Evolutionary conservation across 129 eudicot species (phyloP).

Genomic region (Arctium lappa): DNA sequence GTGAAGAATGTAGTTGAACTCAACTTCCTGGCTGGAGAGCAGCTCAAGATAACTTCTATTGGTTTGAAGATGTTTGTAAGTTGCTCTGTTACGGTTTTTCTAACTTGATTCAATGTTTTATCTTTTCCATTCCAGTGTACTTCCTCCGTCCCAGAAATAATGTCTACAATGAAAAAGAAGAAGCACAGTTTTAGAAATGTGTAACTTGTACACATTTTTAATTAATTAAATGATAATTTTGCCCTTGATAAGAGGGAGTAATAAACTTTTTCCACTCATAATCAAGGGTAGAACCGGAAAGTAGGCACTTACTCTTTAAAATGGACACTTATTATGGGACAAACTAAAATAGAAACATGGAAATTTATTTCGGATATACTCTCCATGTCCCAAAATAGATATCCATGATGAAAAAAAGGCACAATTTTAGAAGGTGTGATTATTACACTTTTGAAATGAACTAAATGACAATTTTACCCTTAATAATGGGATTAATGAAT

Average conservation of each 20-base stretch:
- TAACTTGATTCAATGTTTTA: background rate
- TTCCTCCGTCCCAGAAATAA: background rate
- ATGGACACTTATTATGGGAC: background rate
- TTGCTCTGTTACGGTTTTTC: conserved; percentile 5
- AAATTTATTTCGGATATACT: background rate
- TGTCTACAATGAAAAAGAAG: background rate
- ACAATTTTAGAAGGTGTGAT: background rate
- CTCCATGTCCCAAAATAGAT: background rate
- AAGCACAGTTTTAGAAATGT: background rate
- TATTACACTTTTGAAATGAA: background rate
- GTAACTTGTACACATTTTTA: background rate
- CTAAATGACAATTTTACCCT: background rate
- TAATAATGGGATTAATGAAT: background rate
- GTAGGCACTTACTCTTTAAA: too few relatives aligned
- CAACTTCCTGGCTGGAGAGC: conserved; percentile 81
- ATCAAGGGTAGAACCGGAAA: too few relatives aligned
- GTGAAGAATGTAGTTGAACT: conserved; percentile 82
- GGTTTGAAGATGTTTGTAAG: conserved; percentile 99
- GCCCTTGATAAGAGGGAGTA: background rate
- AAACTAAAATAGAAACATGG: background rate
- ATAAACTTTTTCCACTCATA: background rate
- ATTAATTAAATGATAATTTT: background rate
- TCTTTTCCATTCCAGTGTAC: background rate
- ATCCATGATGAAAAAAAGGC: background rate
- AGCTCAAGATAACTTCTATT: conserved; percentile 93